A percentile compares a stretch with the other conserved stretches of the same genome.
Conservation (phyloP, 83 land plant genomes). For the Diphasiastrum complanatum region DNA sequence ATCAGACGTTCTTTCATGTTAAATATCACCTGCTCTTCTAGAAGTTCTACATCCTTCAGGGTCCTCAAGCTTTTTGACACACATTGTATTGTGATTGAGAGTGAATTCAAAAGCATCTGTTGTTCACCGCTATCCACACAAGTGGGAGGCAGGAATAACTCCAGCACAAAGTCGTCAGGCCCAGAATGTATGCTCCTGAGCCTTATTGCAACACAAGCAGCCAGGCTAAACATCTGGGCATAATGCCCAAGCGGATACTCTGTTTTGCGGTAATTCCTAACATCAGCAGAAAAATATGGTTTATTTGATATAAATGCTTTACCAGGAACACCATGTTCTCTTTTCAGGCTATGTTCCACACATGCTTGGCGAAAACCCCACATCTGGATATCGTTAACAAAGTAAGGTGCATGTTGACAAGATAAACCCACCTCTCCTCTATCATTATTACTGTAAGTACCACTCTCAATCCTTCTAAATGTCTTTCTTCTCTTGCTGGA, state of each 20-base stretch:
- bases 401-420: slow-evolving; percentile 23
- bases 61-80: slow-evolving; percentile 29
- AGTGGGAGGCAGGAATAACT: slow-evolving; percentile 29
- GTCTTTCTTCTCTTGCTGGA: no score
- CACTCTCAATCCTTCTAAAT: no score
- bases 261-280: slow-evolving; percentile 17
- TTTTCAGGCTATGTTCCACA: slow-evolving; percentile 22
- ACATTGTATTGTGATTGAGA: slow-evolving; percentile 35
- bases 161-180: slow-evolving; percentile 26
- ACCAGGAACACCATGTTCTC: slow-evolving; percentile 30
- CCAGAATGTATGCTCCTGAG: slow-evolving; percentile 28
- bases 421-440: no score
- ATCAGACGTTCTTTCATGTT: slow-evolving; percentile 2
- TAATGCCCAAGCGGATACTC: slow-evolving; percentile 33
- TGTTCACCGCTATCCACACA: slow-evolving; percentile 18
- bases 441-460: no score
- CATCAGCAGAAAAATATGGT: slow-evolving; percentile 21
- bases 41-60: slow-evolving; percentile 21
- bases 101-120: slow-evolving; percentile 19
- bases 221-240: slow-evolving; percentile 22
- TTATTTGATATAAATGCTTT: slow-evolving; percentile 25
- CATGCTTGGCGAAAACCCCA: slow-evolving; percentile 35
- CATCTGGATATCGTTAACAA: slow-evolving; percentile 18
- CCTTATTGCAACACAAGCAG: slow-evolving; percentile 30
- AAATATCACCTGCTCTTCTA: slow-evolving; percentile 13